Evolutionary conservation across 129 eudicot species (phyloP).

Genomic region (Artemisia annua): DNA sequence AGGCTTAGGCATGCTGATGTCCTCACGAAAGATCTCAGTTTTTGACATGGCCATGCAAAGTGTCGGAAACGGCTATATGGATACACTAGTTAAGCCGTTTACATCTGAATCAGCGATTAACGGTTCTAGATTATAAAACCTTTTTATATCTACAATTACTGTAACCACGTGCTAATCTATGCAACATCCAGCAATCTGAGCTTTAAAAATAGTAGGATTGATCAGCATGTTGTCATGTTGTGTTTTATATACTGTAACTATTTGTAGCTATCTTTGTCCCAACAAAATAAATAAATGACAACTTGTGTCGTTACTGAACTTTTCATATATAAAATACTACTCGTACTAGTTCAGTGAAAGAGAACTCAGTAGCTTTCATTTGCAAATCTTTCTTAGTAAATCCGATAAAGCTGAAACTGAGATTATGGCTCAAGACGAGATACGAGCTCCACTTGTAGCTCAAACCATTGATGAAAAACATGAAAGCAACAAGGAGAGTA

Average conservation of each 20-base stretch:
- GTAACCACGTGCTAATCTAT: slow-evolving; percentile 18
- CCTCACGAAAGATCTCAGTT: too few species aligned
- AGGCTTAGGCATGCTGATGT: too few species aligned
- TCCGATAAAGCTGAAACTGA: slow-evolving; percentile 12
- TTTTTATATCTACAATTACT: slow-evolving; percentile 1
- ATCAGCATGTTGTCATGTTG: slow-evolving; percentile 7
- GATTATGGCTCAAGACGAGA: slow-evolving; percentile 37
- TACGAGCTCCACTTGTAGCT: slow-evolving; percentile 46
- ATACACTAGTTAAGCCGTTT: too few species aligned
- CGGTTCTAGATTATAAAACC: neutral
- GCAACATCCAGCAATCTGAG: slow-evolving; percentile 18
- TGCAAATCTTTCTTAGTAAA: slow-evolving; percentile 5
- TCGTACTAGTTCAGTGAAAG: neutral
- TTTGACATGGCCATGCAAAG: too few species aligned
- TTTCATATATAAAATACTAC: slow-evolving; percentile 7
- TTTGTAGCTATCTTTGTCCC: slow-evolving; percentile 13
- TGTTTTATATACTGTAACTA: neutral
- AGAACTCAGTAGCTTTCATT: slow-evolving; percentile 14
- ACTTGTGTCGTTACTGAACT: slow-evolving; percentile 1
- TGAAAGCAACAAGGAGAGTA: slow-evolving; percentile 36
- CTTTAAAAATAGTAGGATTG: slow-evolving; percentile 12
- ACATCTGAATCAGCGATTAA: too few species aligned
- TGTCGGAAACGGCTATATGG: too few species aligned
- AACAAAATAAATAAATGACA: neutral
- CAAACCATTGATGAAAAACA: slow-evolving; percentile 17